Evolutionary conservation across 2,329 filamentous ascomycete genomes (phyloP).

Genomic region (Exophiala spinifera): DNA sequence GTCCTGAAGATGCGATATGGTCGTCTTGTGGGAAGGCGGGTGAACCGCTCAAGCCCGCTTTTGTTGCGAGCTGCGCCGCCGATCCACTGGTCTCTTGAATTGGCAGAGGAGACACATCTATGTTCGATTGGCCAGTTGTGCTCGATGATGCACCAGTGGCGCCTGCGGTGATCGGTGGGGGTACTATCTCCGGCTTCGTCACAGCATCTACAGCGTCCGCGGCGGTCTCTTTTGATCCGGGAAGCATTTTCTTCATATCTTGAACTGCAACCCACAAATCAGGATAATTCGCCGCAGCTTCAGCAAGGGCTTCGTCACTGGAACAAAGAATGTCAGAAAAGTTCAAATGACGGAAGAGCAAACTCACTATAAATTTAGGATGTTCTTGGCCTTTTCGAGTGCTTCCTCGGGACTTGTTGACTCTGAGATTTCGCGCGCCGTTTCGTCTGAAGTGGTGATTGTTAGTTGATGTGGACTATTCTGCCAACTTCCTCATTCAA

Average conservation of each 20-base stretch:
- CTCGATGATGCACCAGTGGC: background rate
- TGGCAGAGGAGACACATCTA: too few species aligned
- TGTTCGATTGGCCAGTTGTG: too few species aligned
- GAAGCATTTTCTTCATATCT: background rate
- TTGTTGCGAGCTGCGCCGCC: too few species aligned
- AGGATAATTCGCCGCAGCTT: background rate
- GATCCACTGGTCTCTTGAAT: too few species aligned
- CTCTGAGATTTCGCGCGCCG: slow-evolving; percentile 1
- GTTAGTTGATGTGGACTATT: background rate
- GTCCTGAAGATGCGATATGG: background rate
- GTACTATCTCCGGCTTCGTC: background rate
- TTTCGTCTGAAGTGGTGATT: background rate
- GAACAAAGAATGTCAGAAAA: background rate
- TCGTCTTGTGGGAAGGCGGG: background rate
- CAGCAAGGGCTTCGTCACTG: slow-evolving; percentile 7
- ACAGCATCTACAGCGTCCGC: background rate
- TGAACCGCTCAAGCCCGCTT: too few species aligned
- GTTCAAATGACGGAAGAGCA: background rate
- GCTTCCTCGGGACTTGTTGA: background rate
- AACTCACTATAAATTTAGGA: background rate
- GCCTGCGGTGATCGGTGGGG: background rate
- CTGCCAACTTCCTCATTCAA: background rate
- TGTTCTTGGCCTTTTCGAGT: background rate
- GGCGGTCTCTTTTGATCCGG: background rate
- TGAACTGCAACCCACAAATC: background rate